Evolutionary conservation across 2,329 filamentous ascomycete species (phyloP).

Genomic region (Penicillium occitanis): DNA sequence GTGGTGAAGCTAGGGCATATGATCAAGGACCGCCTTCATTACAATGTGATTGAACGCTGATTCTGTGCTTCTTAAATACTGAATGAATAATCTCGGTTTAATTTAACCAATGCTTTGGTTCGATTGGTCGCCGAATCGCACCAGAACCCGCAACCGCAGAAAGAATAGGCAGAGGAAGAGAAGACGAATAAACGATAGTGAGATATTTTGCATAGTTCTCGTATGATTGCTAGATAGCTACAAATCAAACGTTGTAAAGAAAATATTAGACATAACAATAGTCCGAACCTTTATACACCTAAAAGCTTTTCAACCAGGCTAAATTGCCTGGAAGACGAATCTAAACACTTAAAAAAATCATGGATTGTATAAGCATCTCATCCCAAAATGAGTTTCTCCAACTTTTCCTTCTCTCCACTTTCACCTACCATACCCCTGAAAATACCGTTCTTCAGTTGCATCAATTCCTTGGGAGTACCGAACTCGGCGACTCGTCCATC

Average conservation of each 20-base stretch:
- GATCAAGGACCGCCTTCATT: too few species aligned
- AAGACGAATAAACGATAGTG: too few species aligned
- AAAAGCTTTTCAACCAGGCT: not conserved
- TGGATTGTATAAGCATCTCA: not conserved
- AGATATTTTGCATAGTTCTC: not conserved
- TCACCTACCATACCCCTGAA: conserved; percentile 19
- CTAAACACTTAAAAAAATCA: not conserved
- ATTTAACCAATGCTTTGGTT: too few species aligned
- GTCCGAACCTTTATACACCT: not conserved
- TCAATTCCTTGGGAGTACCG: conserved; percentile 15
- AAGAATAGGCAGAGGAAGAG: not conserved
- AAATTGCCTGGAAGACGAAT: not conserved
- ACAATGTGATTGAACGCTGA: too few species aligned
- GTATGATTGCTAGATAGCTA: not conserved
- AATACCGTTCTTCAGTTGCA: conserved; percentile 17
- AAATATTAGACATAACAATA: not conserved
- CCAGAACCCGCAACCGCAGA: too few species aligned
- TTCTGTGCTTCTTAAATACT: too few species aligned
- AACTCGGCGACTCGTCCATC: conserved; percentile 19
- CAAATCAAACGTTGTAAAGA: not conserved
- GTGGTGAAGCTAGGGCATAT: too few species aligned
- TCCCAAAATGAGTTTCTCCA: conserved; percentile 21
- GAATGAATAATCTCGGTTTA: too few species aligned
- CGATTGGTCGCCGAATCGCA: too few species aligned
- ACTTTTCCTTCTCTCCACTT: conserved; percentile 21